Conservation (phyloP, 1,284 basidiomycete species). For the Melanopsichium pennsylvanicum region DNA sequence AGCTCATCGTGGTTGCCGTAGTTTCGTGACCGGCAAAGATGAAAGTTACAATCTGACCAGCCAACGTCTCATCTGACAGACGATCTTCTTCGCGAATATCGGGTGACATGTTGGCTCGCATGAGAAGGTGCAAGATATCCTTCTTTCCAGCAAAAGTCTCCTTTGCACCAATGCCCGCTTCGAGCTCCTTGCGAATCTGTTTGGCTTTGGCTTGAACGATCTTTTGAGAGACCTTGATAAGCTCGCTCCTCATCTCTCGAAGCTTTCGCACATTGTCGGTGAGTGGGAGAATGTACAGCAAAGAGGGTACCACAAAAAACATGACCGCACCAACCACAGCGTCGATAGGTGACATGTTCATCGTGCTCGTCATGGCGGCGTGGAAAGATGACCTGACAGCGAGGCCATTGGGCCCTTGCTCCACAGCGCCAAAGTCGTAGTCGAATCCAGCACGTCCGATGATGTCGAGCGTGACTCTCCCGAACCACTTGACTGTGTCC, state of each 20-base stretch:
- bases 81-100: constrained; percentile 36
- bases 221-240: constrained; percentile 37
- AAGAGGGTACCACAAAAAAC: constrained; percentile 44
- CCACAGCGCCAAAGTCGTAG: constrained; percentile 48
- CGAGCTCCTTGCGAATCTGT: constrained; percentile 43
- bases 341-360: constrained; percentile 40
- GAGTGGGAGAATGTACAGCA: constrained; percentile 41
- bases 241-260: constrained; percentile 41
- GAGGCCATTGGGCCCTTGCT: constrained; percentile 42
- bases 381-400: constrained; percentile 41
- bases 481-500: constrained; percentile 44
- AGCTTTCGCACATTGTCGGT: constrained; percentile 43
- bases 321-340: constrained; percentile 43
- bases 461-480: constrained; percentile 45
- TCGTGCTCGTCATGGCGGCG: constrained; percentile 46
- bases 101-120: constrained; percentile 49
- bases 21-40: constrained; percentile 65
- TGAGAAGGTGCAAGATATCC: constrained; percentile 46
- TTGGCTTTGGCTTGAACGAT: constrained; percentile 35
- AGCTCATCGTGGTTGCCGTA: constrained; percentile 49
- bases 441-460: constrained; percentile 48
- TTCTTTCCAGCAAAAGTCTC: constrained; percentile 45
- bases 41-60: constrained; percentile 56
- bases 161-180: constrained; percentile 35
- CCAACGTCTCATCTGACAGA: constrained; percentile 46